Conservation (phyloP, 768 basidiomycete genomes). For the Suillus alpinus region DNA sequence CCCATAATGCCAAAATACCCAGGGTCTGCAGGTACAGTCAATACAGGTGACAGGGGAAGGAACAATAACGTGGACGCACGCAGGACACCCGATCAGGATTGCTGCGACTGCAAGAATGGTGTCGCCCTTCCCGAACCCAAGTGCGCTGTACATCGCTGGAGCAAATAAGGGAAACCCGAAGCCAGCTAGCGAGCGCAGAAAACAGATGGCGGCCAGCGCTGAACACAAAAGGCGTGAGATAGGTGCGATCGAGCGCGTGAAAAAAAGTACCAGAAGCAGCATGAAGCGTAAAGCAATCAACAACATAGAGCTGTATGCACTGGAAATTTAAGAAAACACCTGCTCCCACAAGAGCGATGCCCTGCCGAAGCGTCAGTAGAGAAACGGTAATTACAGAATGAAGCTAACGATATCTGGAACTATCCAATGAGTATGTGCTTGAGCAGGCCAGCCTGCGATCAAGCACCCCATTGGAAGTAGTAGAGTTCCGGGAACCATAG, state of each 20-base stretch:
- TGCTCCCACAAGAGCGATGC: slow-evolving; percentile 52
- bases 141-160: slow-evolving; percentile 57
- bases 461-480: slow-evolving; percentile 66
- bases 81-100: slow-evolving; percentile 60
- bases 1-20: slow-evolving; percentile 43
- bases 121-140: slow-evolving; percentile 70
- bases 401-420: slow-evolving; percentile 58
- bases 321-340: slow-evolving; percentile 62
- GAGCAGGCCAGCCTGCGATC: slow-evolving; percentile 68
- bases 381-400: slow-evolving; percentile 4
- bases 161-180: slow-evolving; percentile 81
- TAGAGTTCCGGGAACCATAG: slow-evolving; percentile 57
- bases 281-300: slow-evolving; percentile 64
- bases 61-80: slow-evolving; percentile 19
- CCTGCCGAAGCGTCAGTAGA: slow-evolving; percentile 33
- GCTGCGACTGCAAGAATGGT: slow-evolving; percentile 60
- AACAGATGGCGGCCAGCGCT: slow-evolving; percentile 66
- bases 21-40: slow-evolving; percentile 33
- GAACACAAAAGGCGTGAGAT: slow-evolving; percentile 9
- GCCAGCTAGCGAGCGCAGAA: slow-evolving; percentile 61
- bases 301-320: slow-evolving; percentile 61
- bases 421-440: slow-evolving; percentile 62
- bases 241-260: neutral
- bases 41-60: neutral
- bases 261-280: slow-evolving; percentile 59